Evolutionary conservation across 345 rosid genomes (phyloP).

Genomic region (Cardamine resedifolia): DNA sequence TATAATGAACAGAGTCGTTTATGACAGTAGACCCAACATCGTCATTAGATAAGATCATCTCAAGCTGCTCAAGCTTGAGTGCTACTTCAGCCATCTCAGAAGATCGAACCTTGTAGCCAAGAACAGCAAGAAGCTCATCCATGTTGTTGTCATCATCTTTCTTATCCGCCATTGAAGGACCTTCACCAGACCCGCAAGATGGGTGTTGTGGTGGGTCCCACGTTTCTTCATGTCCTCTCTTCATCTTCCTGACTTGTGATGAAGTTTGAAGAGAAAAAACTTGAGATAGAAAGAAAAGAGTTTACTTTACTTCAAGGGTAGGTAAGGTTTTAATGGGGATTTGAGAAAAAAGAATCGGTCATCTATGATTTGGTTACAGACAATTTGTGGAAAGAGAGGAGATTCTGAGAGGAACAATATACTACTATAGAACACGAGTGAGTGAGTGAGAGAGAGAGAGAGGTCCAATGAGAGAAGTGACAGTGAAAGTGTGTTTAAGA

Average conservation of each 20-base stretch:
- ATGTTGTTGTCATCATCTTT: slow-evolving; percentile 58
- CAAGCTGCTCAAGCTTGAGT: slow-evolving; percentile 82
- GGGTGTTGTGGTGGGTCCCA: slow-evolving; percentile 18
- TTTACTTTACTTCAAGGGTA: slow-evolving; percentile 30
- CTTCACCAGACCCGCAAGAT: slow-evolving; percentile 25
- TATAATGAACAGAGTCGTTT: slow-evolving; percentile 71
- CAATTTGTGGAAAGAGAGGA: slow-evolving; percentile 28
- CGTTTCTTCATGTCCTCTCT: slow-evolving; percentile 58
- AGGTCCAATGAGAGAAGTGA: slow-evolving; percentile 42
- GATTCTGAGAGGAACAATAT: slow-evolving; percentile 18
- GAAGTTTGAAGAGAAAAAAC: not conserved
- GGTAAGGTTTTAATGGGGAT: slow-evolving; percentile 29
- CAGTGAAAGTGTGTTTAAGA: slow-evolving; percentile 34
- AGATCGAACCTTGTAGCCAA: slow-evolving; percentile 80
- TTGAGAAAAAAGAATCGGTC: not conserved
- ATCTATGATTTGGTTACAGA: slow-evolving; percentile 26
- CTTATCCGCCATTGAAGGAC: slow-evolving; percentile 46
- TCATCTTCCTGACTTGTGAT: slow-evolving; percentile 38
- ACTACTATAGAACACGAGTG: slow-evolving; percentile 23
- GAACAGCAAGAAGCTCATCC: slow-evolving; percentile 82
- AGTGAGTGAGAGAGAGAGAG: not conserved
- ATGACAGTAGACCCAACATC: slow-evolving; percentile 61
- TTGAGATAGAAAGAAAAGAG: slow-evolving; percentile 20
- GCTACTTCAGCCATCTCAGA: slow-evolving; percentile 93
- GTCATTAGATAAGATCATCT: slow-evolving; percentile 71